phyloP scores from a whole-genome alignment of 31 red algal species.

The Asparagopsis taxiformis region DNA sequence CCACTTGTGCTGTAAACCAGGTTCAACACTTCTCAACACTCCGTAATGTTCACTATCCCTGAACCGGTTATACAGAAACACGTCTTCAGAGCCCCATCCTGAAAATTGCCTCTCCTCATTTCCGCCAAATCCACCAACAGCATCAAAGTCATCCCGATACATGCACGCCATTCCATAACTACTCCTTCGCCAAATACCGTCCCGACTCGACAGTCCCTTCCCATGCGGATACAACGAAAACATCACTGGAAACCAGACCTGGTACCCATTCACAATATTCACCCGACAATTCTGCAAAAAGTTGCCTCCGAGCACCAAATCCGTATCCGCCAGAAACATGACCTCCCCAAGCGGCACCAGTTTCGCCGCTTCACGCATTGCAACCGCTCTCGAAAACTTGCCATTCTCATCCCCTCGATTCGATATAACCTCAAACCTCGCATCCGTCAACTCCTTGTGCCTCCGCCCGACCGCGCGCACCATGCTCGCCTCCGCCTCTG shows the following conservation, averaged over 20 bases:
- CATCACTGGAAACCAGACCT: slow-evolving; percentile 78
- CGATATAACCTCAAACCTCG: slow-evolving; percentile 20
- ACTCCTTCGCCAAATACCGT: slow-evolving; percentile 68
- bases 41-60: slow-evolving; percentile 27
- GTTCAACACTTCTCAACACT: slow-evolving; percentile 50
- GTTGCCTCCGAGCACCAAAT: slow-evolving; percentile 37
- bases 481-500: slow-evolving; percentile 17
- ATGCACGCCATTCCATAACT: slow-evolving; percentile 71
- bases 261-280: slow-evolving; percentile 41
- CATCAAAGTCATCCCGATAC: slow-evolving; percentile 57
- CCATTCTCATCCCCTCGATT: slow-evolving; percentile 42
- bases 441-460: slow-evolving; percentile 25
- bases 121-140: slow-evolving; percentile 64
- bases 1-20: slow-evolving; percentile 57
- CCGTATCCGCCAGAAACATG: slow-evolving; percentile 67
- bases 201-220: slow-evolving; percentile 33
- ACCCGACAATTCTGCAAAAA: slow-evolving; percentile 67
- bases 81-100: slow-evolving; percentile 83
- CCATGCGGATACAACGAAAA: slow-evolving; percentile 69
- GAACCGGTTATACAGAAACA: slow-evolving; percentile 71
- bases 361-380: slow-evolving; percentile 46
- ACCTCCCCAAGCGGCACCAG: slow-evolving; percentile 56
- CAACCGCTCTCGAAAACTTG: slow-evolving; percentile 72
- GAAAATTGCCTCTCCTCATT: slow-evolving; percentile 55
- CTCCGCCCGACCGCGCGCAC: slow-evolving; percentile 6